A percentile compares a stretch with the other conserved stretches of the same genome.
These are phyloP conservation scores for Chlorella sp. DNA, from an alignment of 139 green algal species.

Conservation along the genomic window DNA sequence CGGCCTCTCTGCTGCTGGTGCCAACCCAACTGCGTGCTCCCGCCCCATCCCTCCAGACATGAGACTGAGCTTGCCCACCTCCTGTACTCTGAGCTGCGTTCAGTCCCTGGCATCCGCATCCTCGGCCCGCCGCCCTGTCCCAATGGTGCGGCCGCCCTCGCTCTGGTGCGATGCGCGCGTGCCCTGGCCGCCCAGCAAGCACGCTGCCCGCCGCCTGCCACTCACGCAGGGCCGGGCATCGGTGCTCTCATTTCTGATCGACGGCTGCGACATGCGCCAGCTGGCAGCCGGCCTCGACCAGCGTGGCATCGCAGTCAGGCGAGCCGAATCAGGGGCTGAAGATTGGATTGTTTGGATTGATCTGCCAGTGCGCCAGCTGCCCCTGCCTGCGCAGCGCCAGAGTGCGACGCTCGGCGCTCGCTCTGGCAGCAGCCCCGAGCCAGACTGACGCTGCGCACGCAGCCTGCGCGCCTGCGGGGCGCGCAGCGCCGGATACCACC, in stretches of 20 bases:
- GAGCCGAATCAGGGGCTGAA: no score
- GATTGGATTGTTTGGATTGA: no score
- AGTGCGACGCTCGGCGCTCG: no score
- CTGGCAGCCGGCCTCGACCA: conserved; percentile 87
- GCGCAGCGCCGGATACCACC: conserved; percentile 13
- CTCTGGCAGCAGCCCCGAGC: no score
- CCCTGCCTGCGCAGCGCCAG: no score
- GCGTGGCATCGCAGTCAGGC: conserved; percentile 83
- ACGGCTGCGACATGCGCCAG: conserved; percentile 89
- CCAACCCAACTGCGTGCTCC: no score
- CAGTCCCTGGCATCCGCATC: not conserved
- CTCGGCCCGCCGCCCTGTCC: conserved; percentile 11
- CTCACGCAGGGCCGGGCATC: conserved; percentile 57
- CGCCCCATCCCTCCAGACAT: conserved; percentile 26
- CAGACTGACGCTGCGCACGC: no score
- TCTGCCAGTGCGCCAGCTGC: no score
- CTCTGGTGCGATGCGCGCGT: not conserved
- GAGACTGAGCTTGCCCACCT: conserved; percentile 78
- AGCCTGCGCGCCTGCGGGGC: no score
- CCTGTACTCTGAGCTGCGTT: conserved; percentile 35
- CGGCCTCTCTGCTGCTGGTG: no score
- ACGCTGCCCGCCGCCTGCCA: not conserved
- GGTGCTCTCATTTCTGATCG: conserved; percentile 87
- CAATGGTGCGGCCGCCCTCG: not conserved
- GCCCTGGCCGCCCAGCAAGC: not conserved